Evolutionary conservation across 2,329 filamentous ascomycete species (phyloP).

Genomic region (Rhynchosporium agropyri): DNA sequence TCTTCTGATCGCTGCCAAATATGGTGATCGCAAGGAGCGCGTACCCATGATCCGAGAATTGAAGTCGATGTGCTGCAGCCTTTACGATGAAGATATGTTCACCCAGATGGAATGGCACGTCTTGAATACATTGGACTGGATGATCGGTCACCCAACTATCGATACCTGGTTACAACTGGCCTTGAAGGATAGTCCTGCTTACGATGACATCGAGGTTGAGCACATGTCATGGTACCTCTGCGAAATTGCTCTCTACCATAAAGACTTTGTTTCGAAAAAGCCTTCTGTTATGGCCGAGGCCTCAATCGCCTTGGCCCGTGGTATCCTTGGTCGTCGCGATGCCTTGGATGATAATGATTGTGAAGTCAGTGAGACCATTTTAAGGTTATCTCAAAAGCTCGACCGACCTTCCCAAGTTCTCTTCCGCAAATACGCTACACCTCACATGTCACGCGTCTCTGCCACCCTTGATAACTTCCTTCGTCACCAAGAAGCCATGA

Average conservation of each 20-base stretch:
- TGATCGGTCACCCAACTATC: slow-evolving; percentile 92
- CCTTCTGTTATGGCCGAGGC: slow-evolving; percentile 90
- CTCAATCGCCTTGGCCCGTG: slow-evolving; percentile 81
- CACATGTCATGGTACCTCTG: slow-evolving; percentile 93
- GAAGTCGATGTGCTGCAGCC: slow-evolving; percentile 98
- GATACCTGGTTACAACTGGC: slow-evolving; percentile 92
- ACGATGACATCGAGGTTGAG: slow-evolving; percentile 82
- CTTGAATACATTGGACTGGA: slow-evolving; percentile 94
- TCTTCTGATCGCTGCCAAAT: slow-evolving; percentile 95
- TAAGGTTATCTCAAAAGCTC: slow-evolving; percentile 57
- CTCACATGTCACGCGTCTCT: slow-evolving; percentile 66
- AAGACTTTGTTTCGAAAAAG: slow-evolving; percentile 91
- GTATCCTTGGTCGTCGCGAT: slow-evolving; percentile 81
- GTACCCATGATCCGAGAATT: slow-evolving; percentile 97
- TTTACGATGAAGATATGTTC: slow-evolving; percentile 99
- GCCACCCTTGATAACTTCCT: slow-evolving; percentile 68
- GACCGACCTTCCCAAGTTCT: slow-evolving; percentile 69
- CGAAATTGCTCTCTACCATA: slow-evolving; percentile 94
- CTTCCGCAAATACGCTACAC: slow-evolving; percentile 68
- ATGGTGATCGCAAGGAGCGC: slow-evolving; percentile 96
- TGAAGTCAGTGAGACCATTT: slow-evolving; percentile 67
- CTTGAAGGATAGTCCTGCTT: slow-evolving; percentile 70
- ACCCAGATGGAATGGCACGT: slow-evolving; percentile 99
- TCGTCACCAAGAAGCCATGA: slow-evolving; percentile 59
- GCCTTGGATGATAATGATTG: slow-evolving; percentile 70